Percentiles rank a stretch among this genome's conserved stretches.
These are phyloP conservation scores for Aspergillus ustus DNA, from an alignment of 2,329 filamentous ascomycete species.

Conservation along the genomic window DNA sequence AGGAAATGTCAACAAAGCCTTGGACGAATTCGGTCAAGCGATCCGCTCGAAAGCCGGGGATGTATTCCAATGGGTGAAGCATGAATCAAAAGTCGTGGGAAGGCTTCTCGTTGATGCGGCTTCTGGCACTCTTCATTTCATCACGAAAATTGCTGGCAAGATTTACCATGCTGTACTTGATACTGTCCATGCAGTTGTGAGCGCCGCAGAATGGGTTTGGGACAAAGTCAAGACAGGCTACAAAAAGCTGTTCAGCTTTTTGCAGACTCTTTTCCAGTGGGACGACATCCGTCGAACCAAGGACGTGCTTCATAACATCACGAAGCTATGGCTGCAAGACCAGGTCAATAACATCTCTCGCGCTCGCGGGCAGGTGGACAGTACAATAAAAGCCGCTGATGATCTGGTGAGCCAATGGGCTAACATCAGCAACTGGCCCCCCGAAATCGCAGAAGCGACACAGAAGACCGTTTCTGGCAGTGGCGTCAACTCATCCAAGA, in stretches of 20 bases:
- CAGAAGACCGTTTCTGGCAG: too few species aligned
- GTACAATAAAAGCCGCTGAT: background rate
- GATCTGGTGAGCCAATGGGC: slow-evolving; percentile 6
- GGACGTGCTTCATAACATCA: slow-evolving; percentile 18
- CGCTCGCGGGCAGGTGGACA: background rate
- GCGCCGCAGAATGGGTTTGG: slow-evolving; percentile 15
- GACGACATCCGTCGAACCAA: slow-evolving; percentile 23
- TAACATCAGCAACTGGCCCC: background rate
- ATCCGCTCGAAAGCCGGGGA: too few species aligned
- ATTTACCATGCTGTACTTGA: slow-evolving; percentile 21
- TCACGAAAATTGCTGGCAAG: slow-evolving; percentile 12
- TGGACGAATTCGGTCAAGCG: too few species aligned
- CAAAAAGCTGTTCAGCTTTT: slow-evolving; percentile 13
- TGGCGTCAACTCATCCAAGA: too few species aligned
- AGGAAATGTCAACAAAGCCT: too few species aligned
- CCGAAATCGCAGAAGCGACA: too few species aligned
- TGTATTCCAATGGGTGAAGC: too few species aligned
- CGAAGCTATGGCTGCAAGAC: slow-evolving; percentile 9
- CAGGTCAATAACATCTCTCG: background rate
- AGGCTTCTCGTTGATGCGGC: too few species aligned
- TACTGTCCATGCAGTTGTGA: slow-evolving; percentile 19
- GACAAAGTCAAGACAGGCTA: slow-evolving; percentile 15
- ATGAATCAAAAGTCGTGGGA: too few species aligned
- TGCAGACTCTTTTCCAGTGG: slow-evolving; percentile 23
- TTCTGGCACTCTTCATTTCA: background rate